Conservation (phyloP, 1,284 basidiomycete genomes). For the Irpex sp. region DNA sequence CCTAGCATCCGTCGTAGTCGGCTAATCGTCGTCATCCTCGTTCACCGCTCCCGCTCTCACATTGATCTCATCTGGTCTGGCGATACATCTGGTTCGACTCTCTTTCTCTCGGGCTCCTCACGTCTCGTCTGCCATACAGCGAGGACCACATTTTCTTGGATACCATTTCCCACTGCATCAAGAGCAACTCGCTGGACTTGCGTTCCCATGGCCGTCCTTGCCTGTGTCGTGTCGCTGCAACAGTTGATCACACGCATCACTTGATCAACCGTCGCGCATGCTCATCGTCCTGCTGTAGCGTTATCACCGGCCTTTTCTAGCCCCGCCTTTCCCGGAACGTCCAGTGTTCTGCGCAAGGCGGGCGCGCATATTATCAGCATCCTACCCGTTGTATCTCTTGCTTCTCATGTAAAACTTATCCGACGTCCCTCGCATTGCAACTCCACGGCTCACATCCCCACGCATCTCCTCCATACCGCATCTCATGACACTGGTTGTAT, state of each 20-base stretch:
- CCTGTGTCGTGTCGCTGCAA: not conserved
- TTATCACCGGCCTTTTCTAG: not conserved
- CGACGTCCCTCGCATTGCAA: not conserved
- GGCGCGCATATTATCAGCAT: not conserved
- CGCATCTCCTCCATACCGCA: not conserved
- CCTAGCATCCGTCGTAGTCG: not conserved
- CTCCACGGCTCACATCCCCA: not conserved
- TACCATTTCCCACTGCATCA: not conserved
- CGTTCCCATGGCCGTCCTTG: not conserved
- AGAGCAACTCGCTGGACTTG: not conserved
- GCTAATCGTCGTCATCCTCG: not conserved
- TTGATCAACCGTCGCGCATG: not conserved
- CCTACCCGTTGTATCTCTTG: not conserved
- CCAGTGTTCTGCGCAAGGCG: not conserved
- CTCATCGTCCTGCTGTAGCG: not conserved
- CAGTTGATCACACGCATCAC: not conserved
- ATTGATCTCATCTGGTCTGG: conserved; percentile 1
- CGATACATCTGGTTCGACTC: not conserved
- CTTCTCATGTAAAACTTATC: not conserved
- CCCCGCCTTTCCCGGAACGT: not conserved
- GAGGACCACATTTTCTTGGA: not conserved
- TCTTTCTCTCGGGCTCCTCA: not conserved
- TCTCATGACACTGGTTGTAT: not conserved
- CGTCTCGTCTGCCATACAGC: not conserved
- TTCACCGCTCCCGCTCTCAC: not conserved